A percentile compares a stretch with the other conserved stretches of the same genome.
Conservation (phyloP, 108 stramenopile genomes). For the Nannochloropsis granulata region DNA sequence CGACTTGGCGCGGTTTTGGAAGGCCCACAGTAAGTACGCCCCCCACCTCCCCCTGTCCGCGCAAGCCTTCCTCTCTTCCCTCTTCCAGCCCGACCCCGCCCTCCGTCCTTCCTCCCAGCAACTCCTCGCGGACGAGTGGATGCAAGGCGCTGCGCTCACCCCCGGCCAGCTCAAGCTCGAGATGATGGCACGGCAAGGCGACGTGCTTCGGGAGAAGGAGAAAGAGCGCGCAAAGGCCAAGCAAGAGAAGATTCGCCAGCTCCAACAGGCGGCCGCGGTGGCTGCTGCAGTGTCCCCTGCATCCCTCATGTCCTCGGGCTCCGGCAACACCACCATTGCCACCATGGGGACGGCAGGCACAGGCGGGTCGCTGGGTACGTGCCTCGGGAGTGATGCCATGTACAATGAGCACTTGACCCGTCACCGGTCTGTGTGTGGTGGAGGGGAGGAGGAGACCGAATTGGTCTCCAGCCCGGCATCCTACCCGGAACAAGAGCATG, state of each 20-base stretch:
- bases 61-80: slow-evolving; percentile 1
- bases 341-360: neutral
- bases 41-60: slow-evolving; percentile 21
- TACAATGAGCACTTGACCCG: neutral
- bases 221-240: neutral
- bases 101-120: neutral
- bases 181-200: neutral
- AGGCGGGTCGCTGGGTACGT: neutral
- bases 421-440: neutral
- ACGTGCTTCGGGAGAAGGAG: neutral
- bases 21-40: slow-evolving; percentile 15
- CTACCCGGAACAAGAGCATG: neutral
- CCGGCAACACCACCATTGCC: neutral
- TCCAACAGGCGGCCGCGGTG: neutral
- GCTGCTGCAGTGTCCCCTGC: neutral
- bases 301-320: neutral
- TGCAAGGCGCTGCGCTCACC: neutral
- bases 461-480: neutral
- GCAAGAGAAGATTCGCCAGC: neutral
- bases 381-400: neutral
- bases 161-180: neutral
- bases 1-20: slow-evolving; percentile 28
- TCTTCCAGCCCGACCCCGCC: neutral
- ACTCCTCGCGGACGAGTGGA: neutral
- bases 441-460: neutral